phyloP scores from a whole-genome alignment of 176 grass and related monocot genomes.

The Saccharum spontaneum region DNA sequence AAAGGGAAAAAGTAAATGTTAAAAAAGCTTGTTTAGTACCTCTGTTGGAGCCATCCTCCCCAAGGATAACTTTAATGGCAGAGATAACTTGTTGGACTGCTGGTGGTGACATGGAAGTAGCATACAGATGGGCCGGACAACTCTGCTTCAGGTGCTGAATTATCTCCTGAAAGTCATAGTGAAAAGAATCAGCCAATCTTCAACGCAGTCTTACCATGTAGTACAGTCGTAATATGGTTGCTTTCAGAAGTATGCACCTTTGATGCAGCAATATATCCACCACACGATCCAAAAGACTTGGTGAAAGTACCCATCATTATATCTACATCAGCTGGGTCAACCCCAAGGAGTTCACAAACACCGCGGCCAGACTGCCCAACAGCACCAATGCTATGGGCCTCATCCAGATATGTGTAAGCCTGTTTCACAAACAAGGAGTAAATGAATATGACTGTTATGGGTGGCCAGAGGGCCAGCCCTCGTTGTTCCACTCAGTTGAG shows the following conservation, averaged over 20 bases:
- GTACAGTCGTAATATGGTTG: background rate
- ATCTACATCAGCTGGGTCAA: slow-evolving; percentile 74
- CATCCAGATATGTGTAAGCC: slow-evolving; percentile 87
- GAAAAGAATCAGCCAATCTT: slow-evolving; percentile 15
- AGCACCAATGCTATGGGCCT: slow-evolving; percentile 84
- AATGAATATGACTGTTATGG: slow-evolving; percentile 2
- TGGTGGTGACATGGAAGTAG: slow-evolving; percentile 85
- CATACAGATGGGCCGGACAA: slow-evolving; percentile 86
- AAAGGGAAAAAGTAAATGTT: background rate
- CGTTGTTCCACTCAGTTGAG: background rate
- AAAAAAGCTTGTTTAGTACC: slow-evolving; percentile 32
- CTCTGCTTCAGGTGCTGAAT: slow-evolving; percentile 73
- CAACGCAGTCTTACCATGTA: background rate
- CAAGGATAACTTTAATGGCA: slow-evolving; percentile 79
- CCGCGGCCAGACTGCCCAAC: slow-evolving; percentile 79
- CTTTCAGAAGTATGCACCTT: slow-evolving; percentile 38
- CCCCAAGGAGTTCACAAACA: slow-evolving; percentile 84
- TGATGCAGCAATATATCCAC: slow-evolving; percentile 88
- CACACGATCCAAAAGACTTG: slow-evolving; percentile 84
- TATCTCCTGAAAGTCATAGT: slow-evolving; percentile 62
- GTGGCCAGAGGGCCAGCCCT: background rate
- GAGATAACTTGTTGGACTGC: slow-evolving; percentile 88
- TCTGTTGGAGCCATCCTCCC: slow-evolving; percentile 76
- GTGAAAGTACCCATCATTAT: slow-evolving; percentile 97
- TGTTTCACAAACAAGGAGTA: slow-evolving; percentile 31